Percentiles rank a stretch among this genome's conserved stretches.
These are phyloP conservation scores for Phalaenopsis aphrodite DNA, from an alignment of 106 monocot genomes.

Conservation along the genomic window DNA sequence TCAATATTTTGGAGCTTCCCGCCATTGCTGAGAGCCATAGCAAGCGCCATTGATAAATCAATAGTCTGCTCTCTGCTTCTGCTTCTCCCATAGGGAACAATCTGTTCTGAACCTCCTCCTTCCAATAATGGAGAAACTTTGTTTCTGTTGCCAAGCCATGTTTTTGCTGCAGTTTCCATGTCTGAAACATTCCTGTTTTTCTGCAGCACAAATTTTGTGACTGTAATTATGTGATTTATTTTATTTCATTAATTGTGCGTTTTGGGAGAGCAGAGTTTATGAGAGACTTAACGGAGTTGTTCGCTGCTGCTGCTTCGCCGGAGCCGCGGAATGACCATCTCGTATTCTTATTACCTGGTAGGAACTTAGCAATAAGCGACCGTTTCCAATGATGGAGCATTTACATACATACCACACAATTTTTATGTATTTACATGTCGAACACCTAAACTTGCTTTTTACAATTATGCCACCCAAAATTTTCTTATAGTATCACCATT, in stretches of 20 bases:
- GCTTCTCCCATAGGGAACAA: conserved; percentile 33
- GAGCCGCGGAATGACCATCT: background rate
- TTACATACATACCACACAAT: background rate
- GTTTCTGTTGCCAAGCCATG: background rate
- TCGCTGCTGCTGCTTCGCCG: background rate
- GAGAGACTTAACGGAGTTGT: background rate
- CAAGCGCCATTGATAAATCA: conserved; percentile 65
- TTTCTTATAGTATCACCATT: too few relatives aligned
- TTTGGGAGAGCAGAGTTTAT: too few relatives aligned
- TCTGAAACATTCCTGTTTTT: background rate
- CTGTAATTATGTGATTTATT: background rate
- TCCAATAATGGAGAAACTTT: conserved; percentile 11
- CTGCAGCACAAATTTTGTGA: conserved; percentile 9
- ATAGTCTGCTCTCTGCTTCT: conserved; percentile 10
- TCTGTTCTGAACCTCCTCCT: conserved; percentile 31
- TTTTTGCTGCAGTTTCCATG: too few relatives aligned
- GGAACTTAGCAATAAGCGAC: background rate
- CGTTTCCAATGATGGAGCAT: background rate
- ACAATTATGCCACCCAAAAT: too few relatives aligned
- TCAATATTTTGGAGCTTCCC: conserved; percentile 56
- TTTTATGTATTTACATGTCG: too few relatives aligned
- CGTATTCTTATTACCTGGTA: background rate
- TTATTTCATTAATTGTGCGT: background rate
- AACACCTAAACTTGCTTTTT: too few relatives aligned
- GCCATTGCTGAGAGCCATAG: conserved; percentile 48